These are phyloP conservation scores for Thinopyrum obtusiflorum DNA, from an alignment of 202 grass and related monocot species.

Conservation along the genomic window DNA sequence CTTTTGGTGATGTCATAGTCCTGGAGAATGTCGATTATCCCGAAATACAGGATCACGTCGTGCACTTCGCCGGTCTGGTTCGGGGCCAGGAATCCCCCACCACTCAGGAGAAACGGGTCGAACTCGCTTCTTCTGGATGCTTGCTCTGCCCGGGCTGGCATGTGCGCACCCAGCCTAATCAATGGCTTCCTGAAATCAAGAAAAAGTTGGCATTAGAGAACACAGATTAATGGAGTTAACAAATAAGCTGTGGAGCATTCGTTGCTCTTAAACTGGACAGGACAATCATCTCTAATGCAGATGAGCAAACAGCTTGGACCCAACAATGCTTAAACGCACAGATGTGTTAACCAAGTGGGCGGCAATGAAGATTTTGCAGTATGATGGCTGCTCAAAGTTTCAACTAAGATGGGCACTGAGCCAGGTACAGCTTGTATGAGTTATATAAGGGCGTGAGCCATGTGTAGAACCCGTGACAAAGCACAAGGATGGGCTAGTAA, in stretches of 20 bases:
- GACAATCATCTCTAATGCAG: conserved; percentile 29
- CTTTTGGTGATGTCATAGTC: conserved; percentile 71
- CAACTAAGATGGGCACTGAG: conserved; percentile 12
- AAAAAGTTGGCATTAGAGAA: conserved; percentile 34
- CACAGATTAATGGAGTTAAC: neutral
- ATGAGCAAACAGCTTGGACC: conserved; percentile 59
- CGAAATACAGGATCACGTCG: conserved; percentile 79
- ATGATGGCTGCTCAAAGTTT: conserved; percentile 37
- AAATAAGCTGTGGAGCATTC: neutral
- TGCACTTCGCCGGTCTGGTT: conserved; percentile 53
- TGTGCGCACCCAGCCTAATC: conserved; percentile 69
- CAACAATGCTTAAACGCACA: conserved; percentile 40
- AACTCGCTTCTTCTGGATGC: conserved; percentile 57
- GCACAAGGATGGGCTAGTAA: neutral
- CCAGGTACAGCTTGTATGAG: neutral
- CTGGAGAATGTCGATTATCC: conserved; percentile 94
- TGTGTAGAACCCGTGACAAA: neutral
- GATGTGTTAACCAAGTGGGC: conserved; percentile 43
- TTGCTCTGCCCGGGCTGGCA: conserved; percentile 87
- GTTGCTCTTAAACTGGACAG: conserved; percentile 15
- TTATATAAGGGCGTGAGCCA: neutral
- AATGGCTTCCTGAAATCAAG: conserved; percentile 69
- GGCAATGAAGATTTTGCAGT: conserved; percentile 31
- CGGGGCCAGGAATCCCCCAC: conserved; percentile 49
- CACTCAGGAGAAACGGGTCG: conserved; percentile 51